Conservation (phyloP, 2,329 filamentous ascomycete species). For the Myriosclerotinia curreyana region DNA sequence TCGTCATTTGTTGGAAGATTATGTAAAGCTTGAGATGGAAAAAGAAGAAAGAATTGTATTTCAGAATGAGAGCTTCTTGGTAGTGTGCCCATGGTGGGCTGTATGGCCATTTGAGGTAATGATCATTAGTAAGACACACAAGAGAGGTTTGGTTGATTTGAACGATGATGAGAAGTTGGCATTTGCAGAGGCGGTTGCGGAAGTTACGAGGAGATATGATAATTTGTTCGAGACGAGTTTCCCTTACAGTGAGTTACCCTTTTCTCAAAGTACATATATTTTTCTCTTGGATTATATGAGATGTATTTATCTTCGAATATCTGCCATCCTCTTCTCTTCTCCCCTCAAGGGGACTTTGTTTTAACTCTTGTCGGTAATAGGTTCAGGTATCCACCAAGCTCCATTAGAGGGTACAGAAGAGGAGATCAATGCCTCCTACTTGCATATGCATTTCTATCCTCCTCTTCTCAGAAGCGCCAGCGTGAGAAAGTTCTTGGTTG, state of each 20-base stretch:
- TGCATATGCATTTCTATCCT: conserved; percentile 98
- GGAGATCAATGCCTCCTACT: conserved; percentile 82
- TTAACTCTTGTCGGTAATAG: conserved; percentile 40
- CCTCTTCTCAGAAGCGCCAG: conserved; percentile 88
- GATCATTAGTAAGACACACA: conserved; percentile 79
- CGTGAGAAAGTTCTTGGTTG: conserved; percentile 93
- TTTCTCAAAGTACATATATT: neutral
- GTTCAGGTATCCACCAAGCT: conserved; percentile 94
- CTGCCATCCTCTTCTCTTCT: neutral
- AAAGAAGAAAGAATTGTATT: conserved; percentile 86
- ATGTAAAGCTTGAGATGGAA: conserved; percentile 70
- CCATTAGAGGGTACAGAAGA: conserved; percentile 77
- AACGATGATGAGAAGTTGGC: conserved; percentile 64
- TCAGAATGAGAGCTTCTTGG: conserved; percentile 79
- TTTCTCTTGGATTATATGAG: neutral
- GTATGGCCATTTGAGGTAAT: conserved; percentile 97
- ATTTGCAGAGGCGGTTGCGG: conserved; percentile 80
- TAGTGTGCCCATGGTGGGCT: conserved; percentile 96
- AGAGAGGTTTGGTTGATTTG: conserved; percentile 81
- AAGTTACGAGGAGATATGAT: conserved; percentile 88
- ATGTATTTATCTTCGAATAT: no score
- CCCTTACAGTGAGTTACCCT: conserved; percentile 70
- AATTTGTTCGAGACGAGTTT: conserved; percentile 97
- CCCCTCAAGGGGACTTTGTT: no score
- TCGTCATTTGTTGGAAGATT: conserved; percentile 78